Evolutionary conservation across 306 rosid genomes (phyloP), one percentile per base, ranked within the genome.

Genomic region (Hippophae rhamnoides): DNA sequence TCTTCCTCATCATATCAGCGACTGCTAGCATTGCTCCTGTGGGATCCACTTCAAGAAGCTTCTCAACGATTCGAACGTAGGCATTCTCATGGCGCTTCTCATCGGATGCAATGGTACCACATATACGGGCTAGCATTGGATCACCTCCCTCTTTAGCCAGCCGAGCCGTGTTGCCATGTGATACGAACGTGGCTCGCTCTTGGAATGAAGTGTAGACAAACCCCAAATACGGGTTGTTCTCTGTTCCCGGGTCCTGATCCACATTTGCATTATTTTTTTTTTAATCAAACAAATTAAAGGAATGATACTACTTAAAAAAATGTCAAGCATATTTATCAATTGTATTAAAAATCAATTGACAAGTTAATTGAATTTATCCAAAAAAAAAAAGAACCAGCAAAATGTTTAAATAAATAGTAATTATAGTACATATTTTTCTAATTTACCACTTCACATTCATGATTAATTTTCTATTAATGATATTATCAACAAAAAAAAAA

Each of bases 181-280:
- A 56, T 38, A 66, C 48, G 25, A 57, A 57, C 47, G 71, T 66
- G n/a, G 71, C 71, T 7, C 71, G 48, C 48, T 66, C 71, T 49
- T 66, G 71, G 47, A 66, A 66, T 9, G 71, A 66, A 8, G 71
- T 57, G 57, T 56, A 66, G n/a, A 87, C 95, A 27, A 73, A 87
- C 6, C 87, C 95, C 65, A 84, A 48, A 61, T 87, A 87, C 3
- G 95, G 95, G 63, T 84, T 82, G 79, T 82, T 84, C 42, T 77
- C 87, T 0, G 80, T 74, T 23, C 87, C 79, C 0, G 86, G 92
- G 52, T 82, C 83, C 95, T 86, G 68, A 31, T 31, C 38, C 38
- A 31, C 38, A 31, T 31, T 31, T 31, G 38, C 38, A 31, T 31
- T 31, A 31, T 2, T 0, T 27, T 27, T 31, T 31, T 31, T 31